A percentile compares a stretch with the other conserved stretches of the same genome.
phyloP scores from a whole-genome alignment of 2,329 filamentous ascomycete genomes.

The Colletotrichum eremochloae region DNA sequence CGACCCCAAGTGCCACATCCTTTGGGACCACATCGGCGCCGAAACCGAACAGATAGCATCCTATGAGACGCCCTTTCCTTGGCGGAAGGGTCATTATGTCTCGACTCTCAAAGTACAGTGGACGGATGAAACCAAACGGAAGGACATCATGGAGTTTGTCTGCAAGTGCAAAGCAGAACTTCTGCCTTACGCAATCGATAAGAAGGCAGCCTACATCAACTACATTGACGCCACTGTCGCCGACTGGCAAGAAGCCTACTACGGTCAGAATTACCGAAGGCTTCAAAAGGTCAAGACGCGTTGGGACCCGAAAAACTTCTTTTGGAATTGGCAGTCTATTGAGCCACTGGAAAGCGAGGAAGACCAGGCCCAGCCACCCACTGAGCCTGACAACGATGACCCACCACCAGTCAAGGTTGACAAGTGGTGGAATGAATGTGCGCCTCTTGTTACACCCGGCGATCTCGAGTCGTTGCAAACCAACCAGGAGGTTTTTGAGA shows the following conservation, averaged over 20 bases:
- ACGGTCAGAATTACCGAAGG: not conserved
- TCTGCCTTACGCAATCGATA: not conserved
- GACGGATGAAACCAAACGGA: not conserved
- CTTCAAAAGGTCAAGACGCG: not conserved
- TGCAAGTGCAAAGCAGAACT: not conserved
- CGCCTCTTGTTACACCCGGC: not conserved
- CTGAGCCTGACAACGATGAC: not conserved
- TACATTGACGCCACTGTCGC: not conserved
- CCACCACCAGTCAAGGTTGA: not conserved
- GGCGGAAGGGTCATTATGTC: not conserved
- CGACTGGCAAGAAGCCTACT: not conserved
- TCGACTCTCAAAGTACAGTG: not conserved
- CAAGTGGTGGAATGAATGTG: not conserved
- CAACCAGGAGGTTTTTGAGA: not conserved
- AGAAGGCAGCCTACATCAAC: not conserved
- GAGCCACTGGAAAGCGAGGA: not conserved
- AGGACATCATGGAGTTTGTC: not conserved
- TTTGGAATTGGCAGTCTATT: not conserved
- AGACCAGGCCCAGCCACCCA: not conserved
- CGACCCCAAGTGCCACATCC: not conserved
- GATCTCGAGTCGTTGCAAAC: not conserved
- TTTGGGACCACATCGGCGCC: conserved; percentile 1
- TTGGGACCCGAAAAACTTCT: not conserved
- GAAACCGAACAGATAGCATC: not conserved
- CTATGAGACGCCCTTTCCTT: not conserved